These are phyloP conservation scores for Pythium phragmitis DNA, from an alignment of 352 stramenopile genomes.

Conservation along the genomic window DNA sequence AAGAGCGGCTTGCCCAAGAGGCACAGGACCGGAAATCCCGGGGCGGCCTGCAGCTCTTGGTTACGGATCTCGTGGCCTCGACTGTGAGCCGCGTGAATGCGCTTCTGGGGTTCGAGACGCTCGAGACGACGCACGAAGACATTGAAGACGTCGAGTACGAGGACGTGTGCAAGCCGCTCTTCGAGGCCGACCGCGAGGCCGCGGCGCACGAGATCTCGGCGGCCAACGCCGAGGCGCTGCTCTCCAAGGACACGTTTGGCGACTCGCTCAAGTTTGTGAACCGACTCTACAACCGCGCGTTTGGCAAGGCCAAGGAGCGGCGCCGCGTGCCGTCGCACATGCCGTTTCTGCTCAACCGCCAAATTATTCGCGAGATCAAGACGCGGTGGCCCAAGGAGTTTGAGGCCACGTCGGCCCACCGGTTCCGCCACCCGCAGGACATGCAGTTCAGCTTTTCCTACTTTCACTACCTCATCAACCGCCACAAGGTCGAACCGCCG, in stretches of 20 bases:
- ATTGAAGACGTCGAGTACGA: slow-evolving; percentile 69
- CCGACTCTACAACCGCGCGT: slow-evolving; percentile 88
- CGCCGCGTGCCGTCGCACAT: slow-evolving; percentile 93
- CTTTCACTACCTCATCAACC: slow-evolving; percentile 93
- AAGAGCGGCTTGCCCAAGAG: slow-evolving; percentile 27
- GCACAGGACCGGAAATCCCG: slow-evolving; percentile 18
- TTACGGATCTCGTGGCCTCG: slow-evolving; percentile 9
- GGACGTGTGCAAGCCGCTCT: slow-evolving; percentile 50
- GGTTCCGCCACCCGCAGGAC: slow-evolving; percentile 90
- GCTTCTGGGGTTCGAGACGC: slow-evolving; percentile 35
- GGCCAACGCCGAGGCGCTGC: slow-evolving; percentile 47
- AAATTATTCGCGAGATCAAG: slow-evolving; percentile 90
- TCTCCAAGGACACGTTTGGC: slow-evolving; percentile 91
- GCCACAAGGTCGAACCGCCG: slow-evolving; percentile 71
- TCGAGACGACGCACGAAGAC: slow-evolving; percentile 45
- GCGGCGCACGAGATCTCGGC: slow-evolving; percentile 26
- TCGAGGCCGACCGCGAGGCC: slow-evolving; percentile 26
- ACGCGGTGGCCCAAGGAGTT: slow-evolving; percentile 69
- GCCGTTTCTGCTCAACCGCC: slow-evolving; percentile 91
- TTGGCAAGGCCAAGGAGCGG: slow-evolving; percentile 68
- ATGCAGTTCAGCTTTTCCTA: slow-evolving; percentile 97
- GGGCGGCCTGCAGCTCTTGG: slow-evolving; percentile 17
- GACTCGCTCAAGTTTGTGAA: slow-evolving; percentile 92
- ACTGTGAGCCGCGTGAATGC: slow-evolving; percentile 29
- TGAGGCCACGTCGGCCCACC: slow-evolving; percentile 76